phyloP scores from a whole-genome alignment of 345 rosid genomes.

The Sonneratia caseolaris region DNA sequence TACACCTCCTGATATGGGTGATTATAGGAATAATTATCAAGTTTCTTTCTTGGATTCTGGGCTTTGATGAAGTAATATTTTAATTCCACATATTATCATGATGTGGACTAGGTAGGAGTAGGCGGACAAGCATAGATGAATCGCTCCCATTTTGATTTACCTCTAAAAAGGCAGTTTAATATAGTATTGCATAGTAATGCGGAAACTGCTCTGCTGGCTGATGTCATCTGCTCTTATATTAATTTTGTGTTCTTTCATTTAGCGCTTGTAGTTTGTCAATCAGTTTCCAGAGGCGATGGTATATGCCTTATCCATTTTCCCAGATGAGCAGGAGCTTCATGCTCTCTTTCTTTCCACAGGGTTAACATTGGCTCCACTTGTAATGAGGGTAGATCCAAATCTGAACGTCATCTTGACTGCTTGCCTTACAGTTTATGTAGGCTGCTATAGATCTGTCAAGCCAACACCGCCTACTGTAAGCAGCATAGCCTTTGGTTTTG shows the following conservation, averaged over 20 bases:
- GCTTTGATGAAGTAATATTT: not conserved
- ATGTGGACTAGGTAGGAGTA: not conserved
- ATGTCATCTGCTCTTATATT: not conserved
- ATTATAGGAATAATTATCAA: not conserved
- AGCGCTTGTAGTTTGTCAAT: not conserved
- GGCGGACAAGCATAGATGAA: not conserved
- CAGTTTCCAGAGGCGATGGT: no score
- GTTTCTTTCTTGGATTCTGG: not conserved
- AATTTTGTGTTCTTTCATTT: not conserved
- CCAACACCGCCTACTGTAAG: constrained; percentile 84
- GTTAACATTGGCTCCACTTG: constrained; percentile 81
- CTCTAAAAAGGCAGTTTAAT: not conserved
- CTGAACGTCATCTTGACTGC: constrained; percentile 88
- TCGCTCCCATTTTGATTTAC: not conserved
- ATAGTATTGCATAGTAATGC: not conserved
- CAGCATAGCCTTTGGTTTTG: constrained; percentile 7
- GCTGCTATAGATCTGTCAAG: constrained; percentile 97
- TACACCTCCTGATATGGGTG: not conserved
- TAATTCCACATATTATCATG: not conserved
- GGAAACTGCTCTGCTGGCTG: not conserved
- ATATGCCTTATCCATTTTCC: not conserved
- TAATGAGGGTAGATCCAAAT: constrained; percentile 81
- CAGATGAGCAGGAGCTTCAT: not conserved
- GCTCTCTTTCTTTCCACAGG: constrained; percentile 34
- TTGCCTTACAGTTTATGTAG: constrained; percentile 82